These are phyloP conservation scores for Vinca minor DNA, from an alignment of 257 asterid genomes.

Conservation along the genomic window DNA sequence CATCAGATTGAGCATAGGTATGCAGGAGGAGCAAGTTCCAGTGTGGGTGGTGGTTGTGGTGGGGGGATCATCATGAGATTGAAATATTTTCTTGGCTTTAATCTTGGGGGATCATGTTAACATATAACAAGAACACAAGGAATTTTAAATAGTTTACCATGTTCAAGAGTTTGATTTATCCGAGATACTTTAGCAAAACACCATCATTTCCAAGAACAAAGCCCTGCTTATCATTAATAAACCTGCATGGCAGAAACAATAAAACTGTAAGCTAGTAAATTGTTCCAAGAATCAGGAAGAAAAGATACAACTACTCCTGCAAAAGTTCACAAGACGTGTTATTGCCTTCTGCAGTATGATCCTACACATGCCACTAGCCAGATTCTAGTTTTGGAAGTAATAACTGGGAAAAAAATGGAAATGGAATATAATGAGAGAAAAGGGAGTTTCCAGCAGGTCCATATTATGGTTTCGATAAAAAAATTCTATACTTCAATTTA, in stretches of 20 bases:
- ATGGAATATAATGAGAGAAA: no score
- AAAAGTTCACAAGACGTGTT: background rate
- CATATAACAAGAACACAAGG: background rate
- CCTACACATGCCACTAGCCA: background rate
- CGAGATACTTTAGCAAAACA: constrained; percentile 79
- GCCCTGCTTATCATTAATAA: constrained; percentile 74
- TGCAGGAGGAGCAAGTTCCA: no score
- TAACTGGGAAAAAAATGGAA: background rate
- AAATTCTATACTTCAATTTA: no score
- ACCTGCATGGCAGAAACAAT: constrained; percentile 52
- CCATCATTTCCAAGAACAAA: constrained; percentile 95
- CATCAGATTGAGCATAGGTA: no score
- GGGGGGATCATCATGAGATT: no score
- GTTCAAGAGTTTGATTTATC: constrained; percentile 30
- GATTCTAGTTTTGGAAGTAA: background rate
- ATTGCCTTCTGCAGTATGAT: background rate
- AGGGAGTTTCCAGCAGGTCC: no score
- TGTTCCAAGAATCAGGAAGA: background rate
- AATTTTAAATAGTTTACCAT: background rate
- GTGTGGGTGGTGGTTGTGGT: no score
- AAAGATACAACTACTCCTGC: background rate
- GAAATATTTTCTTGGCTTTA: no score
- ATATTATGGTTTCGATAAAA: no score
- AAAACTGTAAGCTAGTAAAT: background rate
- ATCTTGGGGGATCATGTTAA: no score